These are phyloP conservation scores for Malassezia nana DNA, from an alignment of 1,284 basidiomycete species.

Conservation along the genomic window DNA sequence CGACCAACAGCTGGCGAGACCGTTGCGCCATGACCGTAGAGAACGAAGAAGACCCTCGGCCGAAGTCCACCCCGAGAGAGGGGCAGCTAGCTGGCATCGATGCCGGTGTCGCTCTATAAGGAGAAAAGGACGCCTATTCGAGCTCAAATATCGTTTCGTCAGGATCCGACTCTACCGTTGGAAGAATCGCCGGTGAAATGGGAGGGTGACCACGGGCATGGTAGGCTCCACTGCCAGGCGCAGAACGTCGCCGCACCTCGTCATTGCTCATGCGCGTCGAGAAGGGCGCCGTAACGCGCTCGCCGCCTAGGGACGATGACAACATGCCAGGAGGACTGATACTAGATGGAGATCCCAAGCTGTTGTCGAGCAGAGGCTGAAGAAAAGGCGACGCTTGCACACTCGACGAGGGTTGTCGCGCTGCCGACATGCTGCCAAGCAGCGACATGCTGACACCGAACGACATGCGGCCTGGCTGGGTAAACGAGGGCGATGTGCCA, in stretches of 20 bases:
- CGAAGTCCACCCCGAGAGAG: neutral
- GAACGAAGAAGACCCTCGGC: slow-evolving; percentile 1
- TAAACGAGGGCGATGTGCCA: neutral
- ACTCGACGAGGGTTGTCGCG: neutral
- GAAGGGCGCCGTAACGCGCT: slow-evolving; percentile 4
- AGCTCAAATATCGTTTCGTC: slow-evolving; percentile 46
- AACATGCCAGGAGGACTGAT: slow-evolving; percentile 1
- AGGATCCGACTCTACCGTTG: slow-evolving; percentile 29
- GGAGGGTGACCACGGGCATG: slow-evolving; percentile 21
- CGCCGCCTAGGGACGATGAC: slow-evolving; percentile 8
- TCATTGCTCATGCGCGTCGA: neutral
- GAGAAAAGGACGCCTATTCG: slow-evolving; percentile 31
- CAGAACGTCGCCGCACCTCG: slow-evolving; percentile 11
- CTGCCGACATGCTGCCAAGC: neutral
- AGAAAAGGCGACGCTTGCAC: slow-evolving; percentile 13
- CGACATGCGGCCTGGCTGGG: neutral
- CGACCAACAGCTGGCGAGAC: slow-evolving; percentile 14
- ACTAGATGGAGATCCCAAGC: slow-evolving; percentile 1
- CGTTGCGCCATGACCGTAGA: slow-evolving; percentile 7
- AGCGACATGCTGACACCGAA: neutral
- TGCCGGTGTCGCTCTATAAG: too few species aligned
- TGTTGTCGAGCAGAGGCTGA: neutral
- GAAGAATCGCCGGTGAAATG: slow-evolving; percentile 28
- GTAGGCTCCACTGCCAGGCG: slow-evolving; percentile 23
- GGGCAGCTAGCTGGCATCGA: neutral